These are phyloP conservation scores for Suillus paluster DNA, from an alignment of 768 basidiomycete species.

Conservation along the genomic window DNA sequence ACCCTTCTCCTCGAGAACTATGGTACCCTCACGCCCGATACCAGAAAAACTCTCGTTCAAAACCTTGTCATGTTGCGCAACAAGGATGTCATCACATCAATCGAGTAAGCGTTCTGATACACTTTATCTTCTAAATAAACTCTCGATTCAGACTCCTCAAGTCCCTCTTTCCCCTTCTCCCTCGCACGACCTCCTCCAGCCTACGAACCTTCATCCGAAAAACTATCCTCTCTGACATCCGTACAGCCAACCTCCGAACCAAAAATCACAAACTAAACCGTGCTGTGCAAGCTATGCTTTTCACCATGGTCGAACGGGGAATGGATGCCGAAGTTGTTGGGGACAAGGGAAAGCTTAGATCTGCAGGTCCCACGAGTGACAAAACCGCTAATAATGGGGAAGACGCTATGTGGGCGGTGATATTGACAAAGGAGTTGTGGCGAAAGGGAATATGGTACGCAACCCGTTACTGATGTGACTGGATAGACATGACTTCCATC, in stretches of 20 bases:
- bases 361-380: constrained; percentile 42
- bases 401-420: constrained; percentile 98
- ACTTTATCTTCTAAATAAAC: constrained; percentile 7
- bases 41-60: constrained; percentile 83
- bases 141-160: constrained; percentile 69
- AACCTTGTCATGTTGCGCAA: constrained; percentile 93
- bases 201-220: constrained; percentile 87
- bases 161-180: constrained; percentile 91
- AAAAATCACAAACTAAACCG: constrained; percentile 97
- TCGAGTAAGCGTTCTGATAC: constrained; percentile 65
- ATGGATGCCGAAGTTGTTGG: constrained; percentile 82
- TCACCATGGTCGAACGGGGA: constrained; percentile 93
- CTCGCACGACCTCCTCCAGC: constrained; percentile 86
- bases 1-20: constrained; percentile 80
- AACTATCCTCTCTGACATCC: constrained; percentile 93
- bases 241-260: constrained; percentile 82
- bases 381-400: constrained; percentile 57
- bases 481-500: neutral
- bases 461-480: neutral
- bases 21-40: constrained; percentile 75
- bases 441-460: constrained; percentile 84
- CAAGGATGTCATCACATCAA: constrained; percentile 89
- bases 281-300: constrained; percentile 94
- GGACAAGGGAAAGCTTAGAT: constrained; percentile 79
- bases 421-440: constrained; percentile 94